Base-by-base conservation (phyloP, 2,329 filamentous ascomycete species). In the Aspergillus hortae region DNA sequence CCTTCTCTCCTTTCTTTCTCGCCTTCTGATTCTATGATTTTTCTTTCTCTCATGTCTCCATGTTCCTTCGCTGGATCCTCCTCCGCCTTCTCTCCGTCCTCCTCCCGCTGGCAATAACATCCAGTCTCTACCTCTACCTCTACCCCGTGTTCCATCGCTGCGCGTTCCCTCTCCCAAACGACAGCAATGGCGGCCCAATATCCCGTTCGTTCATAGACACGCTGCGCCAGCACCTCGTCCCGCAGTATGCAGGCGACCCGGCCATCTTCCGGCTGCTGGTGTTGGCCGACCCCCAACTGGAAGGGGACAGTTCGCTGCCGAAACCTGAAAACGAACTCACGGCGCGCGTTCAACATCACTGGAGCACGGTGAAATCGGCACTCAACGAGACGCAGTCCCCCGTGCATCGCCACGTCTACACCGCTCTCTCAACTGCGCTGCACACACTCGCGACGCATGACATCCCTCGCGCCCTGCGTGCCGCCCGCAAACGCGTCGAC, bases 221-320 rank as follows among this genome's bases (percentile, higher is more conserved):
- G 10, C 21, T 77, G 44, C 56, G 63, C 15, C 68, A 74, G 57
- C 74, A 76, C 52, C 42, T 72, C 41, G 44, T 51, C 30, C 48
- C 58, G 4, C 51, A 58, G 19, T 25, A 52, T 42, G 51, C 56
- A 15, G 52, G 46, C 17, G 51, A 60, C 36, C 60, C 64, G 41
- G 89, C 90, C 3, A 90, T 91, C 0, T 96, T 97, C 65, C 83
- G 92, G 52, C 83, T 97, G 3, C 85, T 97, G 12, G 85, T 91
- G 1, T 82, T 97, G 19, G 92, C 89, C 55, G 92, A 97, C 69
- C 92, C 92, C 4, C 92, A 97, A 70, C 82, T 97, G 49, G 92
- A 97, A 74, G 92, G 92, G 62, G 90, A 96, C 67, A 90, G 88
- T 2, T 91, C 89, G 6, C 86, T 96, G 23, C 88, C 86, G 0